Evolutionary conservation across 495 filamentous ascomycete species (phyloP).

Genomic region (Paragyromitra xinjiangensis): DNA sequence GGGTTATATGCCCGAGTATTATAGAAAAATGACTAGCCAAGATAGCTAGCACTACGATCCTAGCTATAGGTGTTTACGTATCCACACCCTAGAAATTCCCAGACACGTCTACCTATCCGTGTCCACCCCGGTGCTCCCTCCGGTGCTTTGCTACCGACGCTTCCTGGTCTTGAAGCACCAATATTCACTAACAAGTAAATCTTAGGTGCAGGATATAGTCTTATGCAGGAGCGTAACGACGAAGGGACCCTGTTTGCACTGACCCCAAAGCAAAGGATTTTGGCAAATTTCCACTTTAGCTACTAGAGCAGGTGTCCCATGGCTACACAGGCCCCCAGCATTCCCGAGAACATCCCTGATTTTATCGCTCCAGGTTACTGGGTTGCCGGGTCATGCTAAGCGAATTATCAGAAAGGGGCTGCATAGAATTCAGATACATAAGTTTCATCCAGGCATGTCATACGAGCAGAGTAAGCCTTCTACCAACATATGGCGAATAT

Average conservation of each 20-base stretch:
- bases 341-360: neutral
- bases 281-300: no score
- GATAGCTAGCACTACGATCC: neutral
- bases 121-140: no score
- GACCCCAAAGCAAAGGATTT: neutral
- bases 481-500: no score
- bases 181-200: no score
- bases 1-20: neutral
- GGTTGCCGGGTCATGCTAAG: conserved; percentile 21
- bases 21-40: neutral
- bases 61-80: neutral
- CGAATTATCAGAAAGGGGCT: conserved; percentile 18
- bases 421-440: neutral
- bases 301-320: neutral
- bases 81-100: neutral
- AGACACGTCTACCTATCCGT: neutral
- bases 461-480: neutral
- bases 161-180: neutral
- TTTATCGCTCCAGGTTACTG: neutral
- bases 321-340: neutral
- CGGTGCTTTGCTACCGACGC: neutral
- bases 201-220: no score
- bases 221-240: no score
- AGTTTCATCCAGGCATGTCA: neutral
- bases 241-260: neutral